Percentiles rank a stretch among this genome's conserved stretches.
phyloP scores from a whole-genome alignment of 2,329 filamentous ascomycete genomes.

The Helicocarpus griseus region DNA sequence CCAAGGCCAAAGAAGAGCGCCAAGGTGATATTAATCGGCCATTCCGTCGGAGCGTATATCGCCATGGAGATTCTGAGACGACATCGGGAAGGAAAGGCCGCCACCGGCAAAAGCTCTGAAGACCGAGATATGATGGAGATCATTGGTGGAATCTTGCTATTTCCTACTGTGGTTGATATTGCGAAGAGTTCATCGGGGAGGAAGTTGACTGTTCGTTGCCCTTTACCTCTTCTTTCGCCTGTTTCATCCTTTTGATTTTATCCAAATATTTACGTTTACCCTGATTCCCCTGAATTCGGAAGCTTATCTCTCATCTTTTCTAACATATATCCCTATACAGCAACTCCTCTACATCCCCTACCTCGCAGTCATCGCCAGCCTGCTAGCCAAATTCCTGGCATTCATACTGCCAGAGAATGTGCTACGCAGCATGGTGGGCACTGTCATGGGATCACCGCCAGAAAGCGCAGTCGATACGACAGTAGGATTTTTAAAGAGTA shows the following conservation, averaged over 20 bases:
- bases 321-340: conserved; percentile 11
- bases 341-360: conserved; percentile 26
- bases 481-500: conserved; percentile 40
- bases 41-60: conserved; percentile 67
- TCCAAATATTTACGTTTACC: neutral
- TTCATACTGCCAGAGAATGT: conserved; percentile 31
- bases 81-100: conserved; percentile 33
- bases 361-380: conserved; percentile 26
- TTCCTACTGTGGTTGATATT: conserved; percentile 66
- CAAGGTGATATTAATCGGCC: conserved; percentile 57
- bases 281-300: neutral
- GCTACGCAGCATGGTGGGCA: conserved; percentile 33
- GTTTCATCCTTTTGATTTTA: neutral
- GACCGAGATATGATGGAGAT: conserved; percentile 29
- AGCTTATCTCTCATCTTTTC: neutral
- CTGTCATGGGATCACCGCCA: conserved; percentile 32
- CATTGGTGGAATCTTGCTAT: conserved; percentile 53
- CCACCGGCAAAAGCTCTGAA: conserved; percentile 3
- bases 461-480: conserved; percentile 39
- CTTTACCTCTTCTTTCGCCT: neutral
- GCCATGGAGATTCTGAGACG: conserved; percentile 57
- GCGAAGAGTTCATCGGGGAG: conserved; percentile 51
- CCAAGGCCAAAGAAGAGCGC: conserved; percentile 8
- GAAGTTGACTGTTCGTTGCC: conserved; percentile 34
- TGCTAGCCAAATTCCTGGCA: conserved; percentile 36